Evolutionary conservation across 805 yeast species (phyloP), one percentile per base, ranked within the genome.

Genomic region (Debaryomyces maramus): DNA sequence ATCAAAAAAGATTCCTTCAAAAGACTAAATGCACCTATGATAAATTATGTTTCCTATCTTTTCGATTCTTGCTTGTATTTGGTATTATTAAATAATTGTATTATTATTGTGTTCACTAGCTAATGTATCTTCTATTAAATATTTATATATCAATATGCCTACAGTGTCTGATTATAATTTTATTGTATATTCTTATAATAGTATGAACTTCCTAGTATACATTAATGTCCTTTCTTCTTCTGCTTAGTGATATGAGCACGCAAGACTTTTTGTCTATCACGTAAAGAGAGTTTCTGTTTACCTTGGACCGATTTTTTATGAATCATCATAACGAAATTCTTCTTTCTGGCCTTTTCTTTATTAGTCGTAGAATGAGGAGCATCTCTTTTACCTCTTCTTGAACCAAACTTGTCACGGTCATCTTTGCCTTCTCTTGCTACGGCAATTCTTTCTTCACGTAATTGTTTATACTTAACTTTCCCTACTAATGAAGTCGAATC

Each of bases 251-350:
- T 79, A 57, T 91, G 98, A 2, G 96, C 96, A 47, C 83, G 73
- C 53, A 93, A 67, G 14, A 86, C 81, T 62, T 81, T 86, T 63
- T 90, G 97, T 63, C 88, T 83, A 62, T 93, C 98, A 54, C 96
- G 77, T 53, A 93, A 72, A 41, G 97, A 87, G 76, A 85, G 73
- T 68, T 83, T 86, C 48, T 85, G 90, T 65, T 93, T 93, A 47
- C 98, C 98, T 65, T 87, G 95, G 28, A 93, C 98, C 36, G 87
- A 82, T 55, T 81, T 81, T 71, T 91, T 93, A 67, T 93, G 99
- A 52, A 93, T 87, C 91, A 87, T 87, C 99, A 93, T 93, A 60
- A 93, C 91, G 60, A 89, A 93, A 68, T 93, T 93, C 96, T 93
- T 93, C 88, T 88, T 88, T 65, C 98, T 79, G 17, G 89, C 95